Evolutionary conservation across 148 eudicot species (phyloP).

Genomic region (Rhododendron kiyosumense): DNA sequence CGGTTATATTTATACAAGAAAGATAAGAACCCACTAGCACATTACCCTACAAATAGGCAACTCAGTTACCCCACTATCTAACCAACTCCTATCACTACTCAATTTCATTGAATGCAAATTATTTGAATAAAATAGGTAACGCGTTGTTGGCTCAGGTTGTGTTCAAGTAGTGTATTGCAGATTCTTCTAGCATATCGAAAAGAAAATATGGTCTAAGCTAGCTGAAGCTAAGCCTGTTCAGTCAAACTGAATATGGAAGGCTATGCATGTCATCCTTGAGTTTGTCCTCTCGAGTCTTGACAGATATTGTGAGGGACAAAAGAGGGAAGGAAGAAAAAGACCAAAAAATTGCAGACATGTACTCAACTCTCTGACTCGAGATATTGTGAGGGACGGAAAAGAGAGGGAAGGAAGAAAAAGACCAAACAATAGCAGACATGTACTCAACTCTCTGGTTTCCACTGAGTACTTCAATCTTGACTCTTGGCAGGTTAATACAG

Average conservation of each 20-base stretch:
- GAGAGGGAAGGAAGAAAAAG: not conserved
- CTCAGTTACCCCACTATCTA: not conserved
- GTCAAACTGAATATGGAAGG: not conserved
- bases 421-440: not conserved
- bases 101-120: not conserved
- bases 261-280: not conserved
- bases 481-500: slow-evolving; percentile 72
- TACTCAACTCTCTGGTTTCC: not conserved
- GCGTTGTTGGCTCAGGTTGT: not conserved
- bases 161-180: not conserved
- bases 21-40: not conserved
- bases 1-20: not conserved
- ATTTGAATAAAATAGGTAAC: no score
- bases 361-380: no score
- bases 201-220: not conserved
- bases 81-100: not conserved
- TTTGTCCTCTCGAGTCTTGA: not conserved
- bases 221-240: not conserved
- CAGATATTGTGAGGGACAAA: not conserved
- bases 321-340: no score
- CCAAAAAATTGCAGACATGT: no score
- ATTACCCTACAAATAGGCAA: not conserved
- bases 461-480: not conserved
- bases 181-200: not conserved
- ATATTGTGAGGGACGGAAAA: not conserved